phyloP scores from a whole-genome alignment of 306 rosid species.

The Acacia melanoxylon region DNA sequence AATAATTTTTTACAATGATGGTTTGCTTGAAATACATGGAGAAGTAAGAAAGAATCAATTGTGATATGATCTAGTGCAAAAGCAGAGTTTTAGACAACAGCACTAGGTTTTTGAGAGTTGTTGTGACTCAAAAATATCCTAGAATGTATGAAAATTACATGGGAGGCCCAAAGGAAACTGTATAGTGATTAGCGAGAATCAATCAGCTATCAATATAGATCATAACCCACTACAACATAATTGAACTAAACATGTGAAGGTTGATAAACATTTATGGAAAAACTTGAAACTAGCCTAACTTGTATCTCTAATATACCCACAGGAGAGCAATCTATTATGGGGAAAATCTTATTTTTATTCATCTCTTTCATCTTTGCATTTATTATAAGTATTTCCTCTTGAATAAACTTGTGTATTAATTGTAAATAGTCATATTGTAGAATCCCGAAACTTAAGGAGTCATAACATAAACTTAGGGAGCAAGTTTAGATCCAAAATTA shows the following conservation, averaged over 20 bases:
- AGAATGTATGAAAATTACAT: background rate
- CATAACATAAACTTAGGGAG: too few species aligned
- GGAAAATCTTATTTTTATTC: background rate
- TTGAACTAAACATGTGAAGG: background rate
- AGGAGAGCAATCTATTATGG: background rate
- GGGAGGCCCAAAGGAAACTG: background rate
- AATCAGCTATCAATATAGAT: background rate
- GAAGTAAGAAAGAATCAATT: background rate
- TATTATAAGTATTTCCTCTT: background rate
- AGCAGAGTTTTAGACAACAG: background rate
- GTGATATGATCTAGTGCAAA: background rate
- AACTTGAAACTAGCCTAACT: background rate
- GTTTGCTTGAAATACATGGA: conserved; percentile 11
- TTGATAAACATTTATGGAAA: background rate
- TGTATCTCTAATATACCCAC: background rate
- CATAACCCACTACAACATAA: background rate
- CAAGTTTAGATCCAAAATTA: too few species aligned
- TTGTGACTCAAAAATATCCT: background rate
- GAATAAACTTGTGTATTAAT: background rate
- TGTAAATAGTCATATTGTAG: background rate
- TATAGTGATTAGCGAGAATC: background rate
- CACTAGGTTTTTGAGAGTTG: background rate
- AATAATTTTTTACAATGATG: background rate
- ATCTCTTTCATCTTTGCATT: background rate
- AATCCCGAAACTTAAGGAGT: too few species aligned